phyloP scores from a whole-genome alignment of 805 yeast species.

The Barnettozyma wickerhamii region DNA sequence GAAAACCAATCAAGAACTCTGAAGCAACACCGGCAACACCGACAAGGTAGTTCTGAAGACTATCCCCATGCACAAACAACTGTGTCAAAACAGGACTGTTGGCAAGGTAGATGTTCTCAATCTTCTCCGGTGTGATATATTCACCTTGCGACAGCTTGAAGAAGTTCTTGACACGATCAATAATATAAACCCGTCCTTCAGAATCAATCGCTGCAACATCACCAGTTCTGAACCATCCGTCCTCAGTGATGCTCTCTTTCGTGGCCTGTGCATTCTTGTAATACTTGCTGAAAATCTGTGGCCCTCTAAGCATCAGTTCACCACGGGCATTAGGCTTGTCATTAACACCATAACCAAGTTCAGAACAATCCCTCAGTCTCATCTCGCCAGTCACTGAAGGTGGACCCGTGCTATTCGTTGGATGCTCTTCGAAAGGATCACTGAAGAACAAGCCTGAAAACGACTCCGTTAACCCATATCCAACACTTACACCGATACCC shows the following conservation, averaged over 20 bases:
- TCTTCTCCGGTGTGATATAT: slow-evolving; percentile 71
- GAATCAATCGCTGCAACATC: slow-evolving; percentile 52
- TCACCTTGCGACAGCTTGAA: slow-evolving; percentile 63
- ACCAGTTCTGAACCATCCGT: slow-evolving; percentile 65
- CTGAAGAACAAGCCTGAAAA: slow-evolving; percentile 51
- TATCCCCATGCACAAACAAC: slow-evolving; percentile 61
- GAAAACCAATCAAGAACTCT: slow-evolving; percentile 22
- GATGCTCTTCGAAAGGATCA: slow-evolving; percentile 40
- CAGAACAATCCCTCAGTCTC: slow-evolving; percentile 56
- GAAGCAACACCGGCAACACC: slow-evolving; percentile 62
- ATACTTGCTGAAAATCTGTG: slow-evolving; percentile 54
- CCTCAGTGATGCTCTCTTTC: slow-evolving; percentile 43
- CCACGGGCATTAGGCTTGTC: slow-evolving; percentile 45
- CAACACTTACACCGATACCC: slow-evolving; percentile 43
- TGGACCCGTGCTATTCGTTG: slow-evolving; percentile 49
- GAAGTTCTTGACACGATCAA: slow-evolving; percentile 76
- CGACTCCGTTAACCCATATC: slow-evolving; percentile 70
- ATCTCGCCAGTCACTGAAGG: slow-evolving; percentile 49
- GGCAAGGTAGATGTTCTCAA: slow-evolving; percentile 59
- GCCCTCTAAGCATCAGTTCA: slow-evolving; percentile 60
- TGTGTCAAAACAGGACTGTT: slow-evolving; percentile 49
- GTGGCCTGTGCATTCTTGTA: slow-evolving; percentile 54
- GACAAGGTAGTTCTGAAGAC: slow-evolving; percentile 50
- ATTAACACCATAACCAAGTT: slow-evolving; percentile 43
- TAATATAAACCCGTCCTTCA: slow-evolving; percentile 51